A percentile compares a stretch with the other conserved stretches of the same genome.
Evolutionary conservation across 1,284 basidiomycete genomes (phyloP).

Genomic region (Ganoderma lucidum): DNA sequence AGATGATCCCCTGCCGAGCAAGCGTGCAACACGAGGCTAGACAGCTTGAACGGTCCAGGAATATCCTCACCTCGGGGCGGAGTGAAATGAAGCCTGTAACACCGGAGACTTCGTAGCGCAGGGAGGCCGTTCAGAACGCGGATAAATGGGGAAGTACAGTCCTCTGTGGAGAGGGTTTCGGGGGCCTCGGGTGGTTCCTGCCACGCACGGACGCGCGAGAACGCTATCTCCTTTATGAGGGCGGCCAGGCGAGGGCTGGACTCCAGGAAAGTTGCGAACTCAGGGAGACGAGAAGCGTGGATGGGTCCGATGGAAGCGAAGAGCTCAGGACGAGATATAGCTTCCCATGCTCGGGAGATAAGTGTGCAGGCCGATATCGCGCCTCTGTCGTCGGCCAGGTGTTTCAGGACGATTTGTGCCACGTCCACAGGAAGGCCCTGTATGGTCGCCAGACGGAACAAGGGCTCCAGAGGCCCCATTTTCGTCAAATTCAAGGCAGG

Average conservation of each 20-base stretch:
- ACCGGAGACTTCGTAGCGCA: neutral
- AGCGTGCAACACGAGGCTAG: neutral
- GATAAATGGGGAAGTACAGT: neutral
- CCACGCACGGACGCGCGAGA: constrained; percentile 2
- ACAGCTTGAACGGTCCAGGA: neutral
- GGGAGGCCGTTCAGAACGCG: neutral
- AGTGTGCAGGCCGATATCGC: constrained; percentile 6
- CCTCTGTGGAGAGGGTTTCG: neutral
- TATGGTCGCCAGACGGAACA: neutral
- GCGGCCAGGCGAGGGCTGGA: neutral
- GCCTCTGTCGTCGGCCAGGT: neutral
- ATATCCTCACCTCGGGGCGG: neutral
- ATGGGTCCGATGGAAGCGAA: constrained; percentile 6
- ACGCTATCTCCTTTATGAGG: neutral
- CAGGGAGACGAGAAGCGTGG: constrained; percentile 1
- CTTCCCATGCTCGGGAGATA: constrained; percentile 8
- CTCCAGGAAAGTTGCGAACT: neutral
- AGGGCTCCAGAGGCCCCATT: neutral
- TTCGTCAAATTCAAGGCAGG: neutral
- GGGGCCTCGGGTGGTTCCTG: constrained; percentile 3
- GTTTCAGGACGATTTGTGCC: constrained; percentile 1
- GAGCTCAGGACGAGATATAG: neutral
- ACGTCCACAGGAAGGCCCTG: constrained; percentile 3
- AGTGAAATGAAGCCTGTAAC: neutral
- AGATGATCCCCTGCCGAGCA: constrained; percentile 1